Base-by-base conservation (phyloP, 2,329 filamentous ascomycete species). In the Phoma sp. region DNA sequence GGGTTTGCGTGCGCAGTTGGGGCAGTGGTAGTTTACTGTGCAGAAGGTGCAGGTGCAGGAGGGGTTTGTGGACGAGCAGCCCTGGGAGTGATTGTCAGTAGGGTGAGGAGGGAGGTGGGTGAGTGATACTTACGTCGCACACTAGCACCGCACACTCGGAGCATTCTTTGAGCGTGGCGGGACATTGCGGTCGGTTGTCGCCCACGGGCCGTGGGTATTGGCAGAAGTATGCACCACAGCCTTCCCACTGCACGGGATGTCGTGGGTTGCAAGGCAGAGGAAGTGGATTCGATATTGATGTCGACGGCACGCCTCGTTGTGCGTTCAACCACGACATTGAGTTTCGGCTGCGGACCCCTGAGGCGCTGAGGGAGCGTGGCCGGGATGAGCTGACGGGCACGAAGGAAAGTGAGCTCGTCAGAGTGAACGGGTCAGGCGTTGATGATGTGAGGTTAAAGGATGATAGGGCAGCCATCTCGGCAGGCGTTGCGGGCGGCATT, bases 241-340 rank as follows among this genome's bases (percentile, higher is more conserved):
- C 75, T 60, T 76, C 67, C 75, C 75, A 78, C 45, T 77, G 75
- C 3, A 78, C 75, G 9, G 75, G 75, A 60, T 78, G 75, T 3
- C 71, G 64, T 27, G 73, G 71, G 45, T 73, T 68, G 47, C 75
- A 74, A 7, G 75, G 75, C 6, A 77, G 60, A 18, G 75, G 73
- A 18, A 72, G 64, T 11, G 69, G 69, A 22, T 70, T 72, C 1
- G 66, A 60, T 37, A 73, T 69, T 0, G 71, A 63, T 27, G 60
- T 73, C 2, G 58, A 52, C 2, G 58, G 55, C 8, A 64, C 62
- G 9, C 56, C 52, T 10, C 68, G 68, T 25, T 65, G 61, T 11
- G 66, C 62, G 43, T 61, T 68, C 10, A 61, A 53, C 67, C 71
- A 72, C 13, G 60, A 65, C 35, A 42, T 62, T 5, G 61, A 61